Evolutionary conservation across 1,139 yeast species (phyloP), one percentile per base, ranked within the genome.

Genomic region (Taphrina populina): DNA sequence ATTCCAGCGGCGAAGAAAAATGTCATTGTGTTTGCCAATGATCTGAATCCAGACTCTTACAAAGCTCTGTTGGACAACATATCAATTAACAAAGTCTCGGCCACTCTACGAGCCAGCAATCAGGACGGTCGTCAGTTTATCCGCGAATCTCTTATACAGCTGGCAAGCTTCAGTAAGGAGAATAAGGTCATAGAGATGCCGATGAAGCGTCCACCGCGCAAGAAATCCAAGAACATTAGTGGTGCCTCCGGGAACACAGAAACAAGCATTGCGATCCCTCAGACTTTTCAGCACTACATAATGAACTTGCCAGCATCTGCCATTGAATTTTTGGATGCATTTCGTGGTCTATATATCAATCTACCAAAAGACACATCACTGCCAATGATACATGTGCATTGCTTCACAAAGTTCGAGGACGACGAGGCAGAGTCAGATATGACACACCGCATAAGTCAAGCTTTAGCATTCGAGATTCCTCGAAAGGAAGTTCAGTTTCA

Each of bases 251-350:
- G 11, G 19, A 30, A 3, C 17, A 24, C 26, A 17, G 13, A 13
- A 3, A 7, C 13, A 7, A n/a, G n/a, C n/a, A 17, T 58, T 26
- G 52, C 46, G 29, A 40, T 88, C 2, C 97, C 97, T 0, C 70
- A 70, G 29, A 77, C 73, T 62, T 76, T 80, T 62, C 71, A 79
- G 40, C 88, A 90, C 66, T 94, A 81, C 66, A 95, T 88, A 8
- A 92, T 94, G 98, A 94, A 94, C 67, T 75, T 94, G 57, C 99
- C 99, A 1, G 98, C 88, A 66, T 77, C 88, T 39, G 97, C 98
- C 0, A 74, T 92, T 26, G 82, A 84, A n/a, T 94, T 94, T 65
- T 72, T 92, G 71, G 64, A 59, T 35, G 67, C 67, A 2, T 69
- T 69, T 58, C 66, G 65, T 2, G 71, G 61, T 63, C 66, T 23